Percentiles rank a stretch among this genome's conserved stretches.
phyloP scores from a whole-genome alignment of 345 rosid genomes.

The Linum lewisii region DNA sequence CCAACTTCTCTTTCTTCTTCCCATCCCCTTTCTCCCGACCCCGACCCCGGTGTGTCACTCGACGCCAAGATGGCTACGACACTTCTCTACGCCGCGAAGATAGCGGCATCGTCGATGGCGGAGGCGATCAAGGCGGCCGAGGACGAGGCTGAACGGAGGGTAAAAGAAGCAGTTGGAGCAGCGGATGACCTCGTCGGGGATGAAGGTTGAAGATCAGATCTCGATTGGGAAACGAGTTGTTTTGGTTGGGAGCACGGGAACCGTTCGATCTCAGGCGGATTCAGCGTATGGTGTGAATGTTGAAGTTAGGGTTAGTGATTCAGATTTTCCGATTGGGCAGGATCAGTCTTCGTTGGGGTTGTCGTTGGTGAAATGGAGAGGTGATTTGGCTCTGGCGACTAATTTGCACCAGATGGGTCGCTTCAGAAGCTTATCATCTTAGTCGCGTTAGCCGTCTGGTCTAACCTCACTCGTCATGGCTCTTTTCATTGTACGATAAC shows the following conservation, averaged over 20 bases:
- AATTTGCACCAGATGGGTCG: conserved; percentile 79
- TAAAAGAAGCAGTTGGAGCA: conserved; percentile 45
- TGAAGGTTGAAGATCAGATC: conserved; percentile 84
- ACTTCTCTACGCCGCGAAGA: conserved; percentile 51
- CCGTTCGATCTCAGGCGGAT: conserved; percentile 67
- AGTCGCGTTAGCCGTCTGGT: conserved; percentile 45
- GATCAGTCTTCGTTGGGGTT: conserved; percentile 77
- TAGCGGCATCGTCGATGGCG: conserved; percentile 42
- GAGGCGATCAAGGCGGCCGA: conserved; percentile 32
- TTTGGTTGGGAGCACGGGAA: conserved; percentile 82
- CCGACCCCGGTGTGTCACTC: conserved; percentile 9
- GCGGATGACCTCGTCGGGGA: no score
- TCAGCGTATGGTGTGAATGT: conserved; percentile 85
- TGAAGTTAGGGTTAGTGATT: conserved; percentile 70
- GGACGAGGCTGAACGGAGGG: conserved; percentile 46
- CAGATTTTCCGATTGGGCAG: conserved; percentile 86
- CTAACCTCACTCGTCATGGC: conserved; percentile 41
- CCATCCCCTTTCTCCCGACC: not conserved
- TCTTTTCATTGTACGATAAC: conserved; percentile 75
- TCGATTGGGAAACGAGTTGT: conserved; percentile 61
- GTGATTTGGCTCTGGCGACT: conserved; percentile 90
- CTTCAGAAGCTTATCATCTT: conserved; percentile 53
- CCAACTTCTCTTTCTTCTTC: conserved; percentile 35
- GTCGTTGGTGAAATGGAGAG: conserved; percentile 89
- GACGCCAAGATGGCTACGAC: conserved; percentile 33